These are phyloP conservation scores for Chenopodium formosanum DNA, from an alignment of 148 eudicot genomes.

Conservation along the genomic window DNA sequence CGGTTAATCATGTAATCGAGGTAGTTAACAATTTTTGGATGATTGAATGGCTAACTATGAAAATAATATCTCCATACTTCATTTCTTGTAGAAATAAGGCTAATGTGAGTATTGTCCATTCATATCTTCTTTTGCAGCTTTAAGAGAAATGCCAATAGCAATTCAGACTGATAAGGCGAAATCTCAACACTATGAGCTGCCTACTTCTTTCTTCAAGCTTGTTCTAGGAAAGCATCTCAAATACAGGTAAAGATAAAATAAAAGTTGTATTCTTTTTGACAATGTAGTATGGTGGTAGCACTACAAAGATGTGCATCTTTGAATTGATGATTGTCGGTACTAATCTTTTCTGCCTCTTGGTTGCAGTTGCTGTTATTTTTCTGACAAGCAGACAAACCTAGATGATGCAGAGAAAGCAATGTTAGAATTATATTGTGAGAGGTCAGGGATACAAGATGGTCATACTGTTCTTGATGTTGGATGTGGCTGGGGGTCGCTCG, in stretches of 20 bases:
- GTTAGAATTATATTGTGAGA: conserved; percentile 82
- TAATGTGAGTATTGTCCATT: background rate
- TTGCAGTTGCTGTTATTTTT: conserved; percentile 84
- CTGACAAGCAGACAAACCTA: conserved; percentile 49
- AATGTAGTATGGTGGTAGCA: background rate
- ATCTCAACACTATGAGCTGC: conserved; percentile 89
- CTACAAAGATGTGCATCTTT: background rate
- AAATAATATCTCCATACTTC: background rate
- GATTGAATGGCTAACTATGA: background rate
- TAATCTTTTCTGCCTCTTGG: background rate
- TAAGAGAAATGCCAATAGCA: conserved; percentile 91
- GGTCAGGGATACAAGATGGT: conserved; percentile 74
- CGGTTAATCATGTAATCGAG: too few species aligned
- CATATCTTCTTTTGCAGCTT: conserved; percentile 42
- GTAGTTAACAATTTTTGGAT: background rate
- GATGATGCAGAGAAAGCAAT: conserved; percentile 91
- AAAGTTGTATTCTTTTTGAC: background rate
- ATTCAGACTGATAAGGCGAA: conserved; percentile 75
- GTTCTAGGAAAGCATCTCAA: conserved; percentile 85
- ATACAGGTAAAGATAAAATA: conserved; percentile 59
- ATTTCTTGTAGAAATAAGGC: background rate
- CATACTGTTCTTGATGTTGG: conserved; percentile 95
- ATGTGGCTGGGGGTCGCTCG: conserved; percentile 99
- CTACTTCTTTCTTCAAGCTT: conserved; percentile 94
- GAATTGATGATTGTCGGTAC: background rate